A percentile compares a stretch with the other conserved stretches of the same genome.
Conservation (phyloP, 495 filamentous ascomycete genomes). For the Bacidia gigantensis region DNA sequence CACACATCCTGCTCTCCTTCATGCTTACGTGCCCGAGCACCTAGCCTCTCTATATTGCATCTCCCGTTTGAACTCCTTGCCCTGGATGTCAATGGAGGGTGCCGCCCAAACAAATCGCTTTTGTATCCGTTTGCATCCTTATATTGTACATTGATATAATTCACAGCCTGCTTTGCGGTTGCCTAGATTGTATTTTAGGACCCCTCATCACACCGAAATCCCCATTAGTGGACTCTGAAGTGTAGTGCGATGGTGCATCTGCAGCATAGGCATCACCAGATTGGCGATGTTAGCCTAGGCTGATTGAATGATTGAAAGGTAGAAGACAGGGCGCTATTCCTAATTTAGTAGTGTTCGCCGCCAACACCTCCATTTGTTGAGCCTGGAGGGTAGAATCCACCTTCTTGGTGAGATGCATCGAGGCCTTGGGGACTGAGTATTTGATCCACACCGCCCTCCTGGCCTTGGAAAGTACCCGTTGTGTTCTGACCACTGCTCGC, state of each 20-base stretch:
- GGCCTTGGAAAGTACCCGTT: slow-evolving; percentile 36
- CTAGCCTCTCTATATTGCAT: not conserved
- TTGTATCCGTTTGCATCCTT: not conserved
- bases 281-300: too few relatives aligned
- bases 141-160: not conserved
- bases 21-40: not conserved
- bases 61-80: not conserved
- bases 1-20: not conserved
- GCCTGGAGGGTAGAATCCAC: slow-evolving; percentile 43
- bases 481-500: slow-evolving; percentile 33
- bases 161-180: too few relatives aligned
- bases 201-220: too few relatives aligned
- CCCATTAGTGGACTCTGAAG: too few relatives aligned
- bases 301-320: too few relatives aligned
- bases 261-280: too few relatives aligned
- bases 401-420: slow-evolving; percentile 43
- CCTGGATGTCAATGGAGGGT: not conserved
- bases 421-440: slow-evolving; percentile 44
- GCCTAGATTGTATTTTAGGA: too few relatives aligned
- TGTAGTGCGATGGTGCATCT: too few relatives aligned
- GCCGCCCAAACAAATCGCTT: not conserved
- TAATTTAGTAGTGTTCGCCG: slow-evolving; percentile 38
- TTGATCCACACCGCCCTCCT: slow-evolving; percentile 41
- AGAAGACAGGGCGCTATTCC: too few relatives aligned
- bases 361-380: slow-evolving; percentile 56